Conservation (phyloP, 331 rosid species). For the Telfairia occidentalis region DNA sequence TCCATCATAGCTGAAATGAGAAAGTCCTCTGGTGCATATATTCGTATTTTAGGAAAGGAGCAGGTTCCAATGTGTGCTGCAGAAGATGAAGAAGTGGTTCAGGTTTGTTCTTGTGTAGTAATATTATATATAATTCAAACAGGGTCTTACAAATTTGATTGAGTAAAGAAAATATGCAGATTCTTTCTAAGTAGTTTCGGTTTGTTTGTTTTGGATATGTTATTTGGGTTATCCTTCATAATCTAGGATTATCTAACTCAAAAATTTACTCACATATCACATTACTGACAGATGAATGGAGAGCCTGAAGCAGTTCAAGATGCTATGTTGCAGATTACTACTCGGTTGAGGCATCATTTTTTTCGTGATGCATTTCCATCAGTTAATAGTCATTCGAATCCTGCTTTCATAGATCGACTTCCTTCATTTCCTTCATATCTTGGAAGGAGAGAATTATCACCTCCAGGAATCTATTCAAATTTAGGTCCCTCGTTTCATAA, state of each 20-base stretch:
- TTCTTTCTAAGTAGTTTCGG: background rate
- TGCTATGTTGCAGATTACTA: conserved; percentile 77
- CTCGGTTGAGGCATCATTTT: conserved; percentile 65
- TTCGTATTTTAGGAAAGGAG: conserved; percentile 77
- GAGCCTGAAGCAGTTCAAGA: conserved; percentile 84
- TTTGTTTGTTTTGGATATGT: background rate
- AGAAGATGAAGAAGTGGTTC: conserved; percentile 83
- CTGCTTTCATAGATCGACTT: conserved; percentile 51
- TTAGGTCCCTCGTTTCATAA: conserved; percentile 56
- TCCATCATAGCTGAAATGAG: conserved; percentile 88
- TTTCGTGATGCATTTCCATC: conserved; percentile 70
- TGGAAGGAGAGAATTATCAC: conserved; percentile 78
- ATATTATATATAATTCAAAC: background rate
- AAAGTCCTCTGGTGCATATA: conserved; percentile 75
- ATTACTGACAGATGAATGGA: conserved; percentile 62
- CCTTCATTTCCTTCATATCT: conserved; percentile 59
- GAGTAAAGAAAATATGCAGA: background rate
- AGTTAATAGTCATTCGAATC: conserved; percentile 52
- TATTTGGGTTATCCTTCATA: background rate
- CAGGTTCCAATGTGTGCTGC: conserved; percentile 72
- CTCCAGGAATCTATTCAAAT: conserved; percentile 68
- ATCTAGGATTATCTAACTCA: background rate
- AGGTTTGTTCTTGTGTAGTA: conserved; percentile 39
- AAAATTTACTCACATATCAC: conserved; percentile 5
- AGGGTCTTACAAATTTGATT: background rate